Evolutionary conservation across 345 rosid genomes (phyloP), one percentile per base, ranked within the genome.

Genomic region (Garcia nutans): DNA sequence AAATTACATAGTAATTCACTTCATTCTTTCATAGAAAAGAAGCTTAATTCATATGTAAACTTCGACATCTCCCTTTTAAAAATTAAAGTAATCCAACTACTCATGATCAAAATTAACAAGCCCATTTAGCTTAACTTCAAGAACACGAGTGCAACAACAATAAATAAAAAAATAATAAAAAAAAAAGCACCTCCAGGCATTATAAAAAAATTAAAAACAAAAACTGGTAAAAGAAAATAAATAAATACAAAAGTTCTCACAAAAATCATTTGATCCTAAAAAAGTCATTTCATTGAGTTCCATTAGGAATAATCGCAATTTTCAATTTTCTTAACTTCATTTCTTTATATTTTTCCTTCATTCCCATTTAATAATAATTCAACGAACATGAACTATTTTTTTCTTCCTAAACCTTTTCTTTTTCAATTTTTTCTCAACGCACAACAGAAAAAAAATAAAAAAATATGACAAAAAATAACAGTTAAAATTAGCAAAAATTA

Each of bases 401-500:
- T 54, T 9, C 65, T 45, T 44, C 23, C 22, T 37, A 11, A 31
- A 8, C 52, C 3, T 28, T 77, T 33, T 28, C 31, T 70, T 68
- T 28, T 66, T 55, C 22, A 12, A 65, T 44, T 54, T 75, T 49
- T 76, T 58, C 74, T 33, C 68, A 37, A n/a, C 57, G 71, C 74
- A 74, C 74, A 74, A 70, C 67, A 50, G 58, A 42, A 50, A 72
- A 50, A 5, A 13, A 73, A 28, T 3, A 72, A 47, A 12, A 47
- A 11, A 47, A 47, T 28, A 28, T 1, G 31, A 47, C 41, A 17
- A 57, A 69, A 19, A n/a, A 68, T 8, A 24, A 60, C 2, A 42
- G 20, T 22, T 6, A 20, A 64, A 65, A n/a, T 52, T 13, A 5
- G 50, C 45, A n/a, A 13, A 54, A 61, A 16, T 37, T 24, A 66